Base-by-base conservation (phyloP, 2,329 filamentous ascomycete genomes). In the Hymenoscyphus fructigenus region DNA sequence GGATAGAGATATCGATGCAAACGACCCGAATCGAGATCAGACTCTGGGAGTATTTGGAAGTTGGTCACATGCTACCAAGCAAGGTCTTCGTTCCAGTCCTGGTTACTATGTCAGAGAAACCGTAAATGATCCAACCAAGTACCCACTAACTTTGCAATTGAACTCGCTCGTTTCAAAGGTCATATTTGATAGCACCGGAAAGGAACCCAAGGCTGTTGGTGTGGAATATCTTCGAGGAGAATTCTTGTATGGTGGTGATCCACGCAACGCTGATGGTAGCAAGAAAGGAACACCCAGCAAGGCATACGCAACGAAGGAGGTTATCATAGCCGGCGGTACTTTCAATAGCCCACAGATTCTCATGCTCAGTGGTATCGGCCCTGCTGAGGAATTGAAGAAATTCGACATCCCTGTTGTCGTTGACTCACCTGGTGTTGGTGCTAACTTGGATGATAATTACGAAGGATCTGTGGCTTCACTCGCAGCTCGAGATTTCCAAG, bases 371-470 rank as follows among this genome's bases (percentile, higher is more conserved):
- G 82, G 81, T 36, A 74, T 83, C 53, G 81, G 81, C 0, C 78
- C 79, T 4, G 70, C 68, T 12, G 73, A 66, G 1, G 78, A 81
- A 70, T 75, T 82, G 2, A 41, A 73, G 34, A 71, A 72, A 55
- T 72, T 83, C 70, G 74, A 78, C 36, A 88, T 89, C 65, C 75
- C 79, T 1, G 77, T 88, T 2, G 68, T 88, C 34, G 85, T 65
- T 2, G 80, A 90, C 70, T 79, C 87, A 1, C 86, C 86, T 0
- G 86, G 90, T 10, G 87, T 91, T 17, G 88, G 88, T 55, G 80
- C 78, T 53, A 88, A 89, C 74, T 77, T 88, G 1, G 79, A 84
- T 23, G 63, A 65, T 14, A 60, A 61, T 20, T 65, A 65, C 23
- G 63, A 65, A 20, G 60, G 53, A 23, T 57, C 53, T 5, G 60